Conservation (phyloP, 108 stramenopile species). For the Nannochloropsis salina region DNA sequence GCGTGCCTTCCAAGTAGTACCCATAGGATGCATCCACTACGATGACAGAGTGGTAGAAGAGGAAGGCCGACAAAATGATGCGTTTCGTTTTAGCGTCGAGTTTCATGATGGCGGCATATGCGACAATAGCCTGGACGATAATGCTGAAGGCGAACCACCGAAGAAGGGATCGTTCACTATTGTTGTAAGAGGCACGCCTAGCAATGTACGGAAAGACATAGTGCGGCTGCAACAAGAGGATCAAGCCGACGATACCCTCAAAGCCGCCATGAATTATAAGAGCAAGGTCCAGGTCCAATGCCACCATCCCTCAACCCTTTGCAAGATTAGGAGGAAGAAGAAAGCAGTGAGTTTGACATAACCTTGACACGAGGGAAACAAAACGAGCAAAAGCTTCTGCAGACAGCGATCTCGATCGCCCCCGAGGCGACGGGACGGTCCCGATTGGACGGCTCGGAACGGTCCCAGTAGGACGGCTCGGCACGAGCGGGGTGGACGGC, state of each 20-base stretch:
- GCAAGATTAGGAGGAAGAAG: neutral
- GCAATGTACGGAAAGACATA: slow-evolving; percentile 4
- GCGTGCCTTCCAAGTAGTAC: slow-evolving; percentile 5
- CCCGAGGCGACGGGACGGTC: no score
- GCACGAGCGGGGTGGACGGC: no score
- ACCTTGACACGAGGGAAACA: no score
- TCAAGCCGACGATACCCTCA: slow-evolving; percentile 5
- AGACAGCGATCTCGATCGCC: no score
- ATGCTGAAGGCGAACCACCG: slow-evolving; percentile 19
- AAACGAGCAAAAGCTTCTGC: no score
- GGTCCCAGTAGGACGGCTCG: no score
- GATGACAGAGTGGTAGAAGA: neutral
- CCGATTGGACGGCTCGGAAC: no score
- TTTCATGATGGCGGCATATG: neutral
- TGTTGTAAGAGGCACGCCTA: neutral
- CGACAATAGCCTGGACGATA: slow-evolving; percentile 12
- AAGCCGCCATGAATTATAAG: neutral
- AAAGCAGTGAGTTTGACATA: no score
- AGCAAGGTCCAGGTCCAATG: neutral
- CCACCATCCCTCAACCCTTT: neutral
- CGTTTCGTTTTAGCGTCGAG: neutral
- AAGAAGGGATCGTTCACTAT: neutral
- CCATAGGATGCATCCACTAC: neutral
- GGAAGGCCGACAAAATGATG: neutral
- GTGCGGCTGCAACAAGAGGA: neutral